phyloP scores from a whole-genome alignment of 176 grass and related monocot genomes.

The Alopecurus myosuroides region DNA sequence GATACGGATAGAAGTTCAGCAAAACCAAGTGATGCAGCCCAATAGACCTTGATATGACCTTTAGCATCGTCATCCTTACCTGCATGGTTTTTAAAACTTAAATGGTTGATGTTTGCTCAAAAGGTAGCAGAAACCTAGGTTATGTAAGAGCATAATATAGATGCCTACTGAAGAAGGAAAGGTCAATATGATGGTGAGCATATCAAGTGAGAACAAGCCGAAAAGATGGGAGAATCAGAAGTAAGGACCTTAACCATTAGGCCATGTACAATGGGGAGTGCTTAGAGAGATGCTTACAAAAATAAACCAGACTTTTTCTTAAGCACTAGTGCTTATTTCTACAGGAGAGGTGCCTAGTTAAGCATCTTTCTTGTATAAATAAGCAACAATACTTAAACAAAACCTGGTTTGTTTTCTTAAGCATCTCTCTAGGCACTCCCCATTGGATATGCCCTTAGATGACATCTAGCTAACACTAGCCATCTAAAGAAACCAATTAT shows the following conservation, averaged over 20 bases:
- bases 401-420: too few species aligned
- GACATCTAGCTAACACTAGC: background rate
- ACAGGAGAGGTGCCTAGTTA: too few species aligned
- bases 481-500: background rate
- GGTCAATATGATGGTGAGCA: background rate
- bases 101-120: background rate
- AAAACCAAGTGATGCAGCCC: constrained; percentile 85
- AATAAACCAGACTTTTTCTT: too few species aligned
- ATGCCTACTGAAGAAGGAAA: background rate
- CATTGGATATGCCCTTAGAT: background rate
- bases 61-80: constrained; percentile 96
- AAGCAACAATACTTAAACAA: too few species aligned
- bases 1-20: constrained; percentile 82
- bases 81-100: constrained; percentile 31
- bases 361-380: too few species aligned
- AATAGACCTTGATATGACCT: constrained; percentile 82
- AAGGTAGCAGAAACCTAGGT: background rate
- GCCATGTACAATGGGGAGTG: too few species aligned
- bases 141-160: background rate
- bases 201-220: background rate
- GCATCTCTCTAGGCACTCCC: too few species aligned
- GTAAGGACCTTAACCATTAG: background rate
- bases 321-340: too few species aligned
- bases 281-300: too few species aligned
- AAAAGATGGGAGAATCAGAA: background rate